Evolutionary conservation across 352 stramenopile genomes (phyloP).

Genomic region (Phytophthora fragariaefolia): DNA sequence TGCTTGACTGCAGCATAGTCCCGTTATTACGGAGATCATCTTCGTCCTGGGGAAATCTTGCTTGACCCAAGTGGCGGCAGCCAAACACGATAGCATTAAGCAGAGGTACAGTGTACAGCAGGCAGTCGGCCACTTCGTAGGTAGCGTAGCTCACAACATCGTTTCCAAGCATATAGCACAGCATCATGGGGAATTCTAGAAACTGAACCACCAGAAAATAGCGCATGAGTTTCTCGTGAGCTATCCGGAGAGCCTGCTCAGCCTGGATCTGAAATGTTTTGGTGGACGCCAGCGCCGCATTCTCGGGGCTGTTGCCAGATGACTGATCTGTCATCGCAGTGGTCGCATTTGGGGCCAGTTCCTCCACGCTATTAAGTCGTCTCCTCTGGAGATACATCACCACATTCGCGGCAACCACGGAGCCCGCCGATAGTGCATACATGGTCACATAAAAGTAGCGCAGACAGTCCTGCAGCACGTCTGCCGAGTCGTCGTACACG

Average conservation of each 20-base stretch:
- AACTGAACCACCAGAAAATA: slow-evolving; percentile 55
- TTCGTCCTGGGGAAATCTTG: slow-evolving; percentile 16
- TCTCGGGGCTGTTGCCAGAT: slow-evolving; percentile 20
- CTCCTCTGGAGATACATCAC: slow-evolving; percentile 40
- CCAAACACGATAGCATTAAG: slow-evolving; percentile 66
- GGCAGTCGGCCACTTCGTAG: slow-evolving; percentile 43
- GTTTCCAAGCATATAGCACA: slow-evolving; percentile 44
- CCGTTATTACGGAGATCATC: slow-evolving; percentile 32
- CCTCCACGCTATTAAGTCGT: slow-evolving; percentile 10
- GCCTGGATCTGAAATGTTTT: slow-evolving; percentile 42
- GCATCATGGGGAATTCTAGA: slow-evolving; percentile 57
- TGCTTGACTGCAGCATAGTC: slow-evolving; percentile 41
- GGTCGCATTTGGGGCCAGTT: slow-evolving; percentile 9
- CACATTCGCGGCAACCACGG: slow-evolving; percentile 41
- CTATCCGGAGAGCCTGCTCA: slow-evolving; percentile 31
- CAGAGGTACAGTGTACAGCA: slow-evolving; percentile 57
- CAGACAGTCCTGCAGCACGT: slow-evolving; percentile 16
- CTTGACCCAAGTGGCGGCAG: slow-evolving; percentile 39
- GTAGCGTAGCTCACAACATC: slow-evolving; percentile 36
- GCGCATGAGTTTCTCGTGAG: slow-evolving; percentile 55
- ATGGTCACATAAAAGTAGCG: slow-evolving; percentile 41
- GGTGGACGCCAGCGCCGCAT: slow-evolving; percentile 26
- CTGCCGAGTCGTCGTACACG: slow-evolving; percentile 22
- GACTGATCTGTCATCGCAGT: slow-evolving; percentile 29
- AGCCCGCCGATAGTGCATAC: slow-evolving; percentile 42